Conservation (phyloP, 2,329 filamentous ascomycete genomes). For the Trichoderma sp. region DNA sequence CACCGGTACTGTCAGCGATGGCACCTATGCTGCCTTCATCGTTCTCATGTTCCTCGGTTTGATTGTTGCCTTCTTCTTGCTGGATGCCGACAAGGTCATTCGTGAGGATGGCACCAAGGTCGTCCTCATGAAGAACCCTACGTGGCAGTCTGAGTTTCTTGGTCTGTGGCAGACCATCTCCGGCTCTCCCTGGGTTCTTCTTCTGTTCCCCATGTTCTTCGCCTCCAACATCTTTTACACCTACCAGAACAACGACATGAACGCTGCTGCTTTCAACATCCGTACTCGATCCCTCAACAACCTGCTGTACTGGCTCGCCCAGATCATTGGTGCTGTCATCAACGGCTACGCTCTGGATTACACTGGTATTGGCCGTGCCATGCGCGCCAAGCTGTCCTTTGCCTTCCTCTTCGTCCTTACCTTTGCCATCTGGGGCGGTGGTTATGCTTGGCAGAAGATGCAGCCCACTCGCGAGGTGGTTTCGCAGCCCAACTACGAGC, state of each 20-base stretch:
- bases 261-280: slow-evolving; percentile 58
- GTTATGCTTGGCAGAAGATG: slow-evolving; percentile 73
- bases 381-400: slow-evolving; percentile 67
- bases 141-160: slow-evolving; percentile 76
- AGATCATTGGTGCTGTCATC: slow-evolving; percentile 57
- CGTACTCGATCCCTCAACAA: slow-evolving; percentile 60
- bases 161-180: slow-evolving; percentile 76
- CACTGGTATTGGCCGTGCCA: slow-evolving; percentile 79
- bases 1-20: slow-evolving; percentile 63
- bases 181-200: slow-evolving; percentile 71
- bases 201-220: slow-evolving; percentile 61
- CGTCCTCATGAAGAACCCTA: slow-evolving; percentile 88
- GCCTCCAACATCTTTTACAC: slow-evolving; percentile 60
- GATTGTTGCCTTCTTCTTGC: slow-evolving; percentile 68
- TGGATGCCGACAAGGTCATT: slow-evolving; percentile 71
- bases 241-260: slow-evolving; percentile 63
- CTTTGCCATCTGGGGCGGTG: slow-evolving; percentile 80
- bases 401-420: slow-evolving; percentile 68
- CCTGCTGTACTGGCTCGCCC: slow-evolving; percentile 59
- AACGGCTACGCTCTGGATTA: slow-evolving; percentile 59
- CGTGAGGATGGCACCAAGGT: slow-evolving; percentile 78
- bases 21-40: slow-evolving; percentile 87
- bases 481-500: slow-evolving; percentile 34
- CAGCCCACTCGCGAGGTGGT: slow-evolving; percentile 56
- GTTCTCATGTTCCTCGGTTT: slow-evolving; percentile 79